Percentiles rank a stretch among this genome's conserved stretches.
phyloP scores from a whole-genome alignment of 208 protist species.

The Balamuthia mandrillaris region DNA sequence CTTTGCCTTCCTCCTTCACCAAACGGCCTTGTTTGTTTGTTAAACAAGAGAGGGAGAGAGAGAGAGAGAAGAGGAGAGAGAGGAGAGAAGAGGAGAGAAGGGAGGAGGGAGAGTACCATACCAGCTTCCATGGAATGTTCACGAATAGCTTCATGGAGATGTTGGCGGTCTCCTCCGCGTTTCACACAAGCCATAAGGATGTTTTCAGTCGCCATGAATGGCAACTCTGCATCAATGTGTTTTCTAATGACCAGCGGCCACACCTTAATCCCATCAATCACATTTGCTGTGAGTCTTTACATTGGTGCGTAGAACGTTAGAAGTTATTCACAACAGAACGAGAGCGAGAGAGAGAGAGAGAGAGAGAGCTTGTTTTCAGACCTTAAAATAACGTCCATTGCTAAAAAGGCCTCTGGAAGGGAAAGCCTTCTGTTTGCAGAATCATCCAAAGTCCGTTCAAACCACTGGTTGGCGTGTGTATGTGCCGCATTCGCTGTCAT shows the following conservation, averaged over 20 bases:
- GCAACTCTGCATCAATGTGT: conserved; percentile 64
- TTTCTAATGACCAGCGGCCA: conserved; percentile 66
- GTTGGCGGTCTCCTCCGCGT: conserved; percentile 62
- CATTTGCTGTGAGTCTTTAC: conserved; percentile 55
- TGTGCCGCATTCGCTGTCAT: conserved; percentile 45
- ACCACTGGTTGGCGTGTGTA: conserved; percentile 69
- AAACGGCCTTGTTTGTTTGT: too few species aligned
- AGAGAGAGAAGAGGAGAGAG: too few species aligned
- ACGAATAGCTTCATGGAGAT: conserved; percentile 66
- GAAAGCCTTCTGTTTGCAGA: conserved; percentile 58
- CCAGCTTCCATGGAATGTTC: conserved; percentile 62
- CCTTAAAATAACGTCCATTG: conserved; percentile 57
- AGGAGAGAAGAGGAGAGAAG: too few species aligned
- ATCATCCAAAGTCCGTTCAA: conserved; percentile 72
- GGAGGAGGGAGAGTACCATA: too few species aligned
- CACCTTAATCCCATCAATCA: conserved; percentile 63
- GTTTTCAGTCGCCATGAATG: conserved; percentile 79
- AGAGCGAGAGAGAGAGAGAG: not conserved
- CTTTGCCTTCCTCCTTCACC: conserved; percentile 61
- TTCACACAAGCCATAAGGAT: conserved; percentile 76
- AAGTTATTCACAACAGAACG: not conserved
- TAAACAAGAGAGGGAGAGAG: too few species aligned
- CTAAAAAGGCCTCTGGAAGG: conserved; percentile 65
- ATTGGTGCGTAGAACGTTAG: too few species aligned
- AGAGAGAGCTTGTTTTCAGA: not conserved